phyloP scores from a whole-genome alignment of 1,284 basidiomycete genomes.

The Pseudozyma sp. region DNA sequence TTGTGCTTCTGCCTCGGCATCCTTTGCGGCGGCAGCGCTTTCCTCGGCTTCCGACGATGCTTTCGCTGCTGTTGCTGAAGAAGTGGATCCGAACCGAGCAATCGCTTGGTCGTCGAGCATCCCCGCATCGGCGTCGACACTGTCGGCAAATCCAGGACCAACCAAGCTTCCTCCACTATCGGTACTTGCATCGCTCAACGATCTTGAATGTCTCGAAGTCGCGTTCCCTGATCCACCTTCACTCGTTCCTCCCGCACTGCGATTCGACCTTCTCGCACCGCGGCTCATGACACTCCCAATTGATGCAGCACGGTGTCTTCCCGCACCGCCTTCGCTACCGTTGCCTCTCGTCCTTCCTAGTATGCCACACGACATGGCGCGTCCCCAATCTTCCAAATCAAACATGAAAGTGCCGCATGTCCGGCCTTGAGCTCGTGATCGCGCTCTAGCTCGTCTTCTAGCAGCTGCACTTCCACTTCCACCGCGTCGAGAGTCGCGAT shows the following conservation, averaged over 20 bases:
- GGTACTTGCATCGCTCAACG: conserved; percentile 36
- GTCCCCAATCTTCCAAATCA: conserved; percentile 24
- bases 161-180: conserved; percentile 33
- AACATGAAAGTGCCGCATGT: conserved; percentile 29
- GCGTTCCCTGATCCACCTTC: neutral
- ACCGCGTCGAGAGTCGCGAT: conserved; percentile 44
- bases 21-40: conserved; percentile 2
- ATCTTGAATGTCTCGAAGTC: conserved; percentile 25
- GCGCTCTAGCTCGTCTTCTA: conserved; percentile 33
- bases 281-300: conserved; percentile 43
- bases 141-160: conserved; percentile 32
- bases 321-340: neutral
- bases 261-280: conserved; percentile 21
- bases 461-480: conserved; percentile 16
- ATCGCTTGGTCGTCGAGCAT: conserved; percentile 56
- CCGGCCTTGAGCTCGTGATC: conserved; percentile 26
- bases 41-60: neutral
- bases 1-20: conserved; percentile 10
- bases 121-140: conserved; percentile 54
- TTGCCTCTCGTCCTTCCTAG: conserved; percentile 9
- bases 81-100: conserved; percentile 28
- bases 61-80: neutral
- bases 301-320: conserved; percentile 25
- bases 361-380: conserved; percentile 30
- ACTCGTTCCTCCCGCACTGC: no score